phyloP scores from a whole-genome alignment of 495 filamentous ascomycete genomes.

The Friedmanniomyces endolithicus region DNA sequence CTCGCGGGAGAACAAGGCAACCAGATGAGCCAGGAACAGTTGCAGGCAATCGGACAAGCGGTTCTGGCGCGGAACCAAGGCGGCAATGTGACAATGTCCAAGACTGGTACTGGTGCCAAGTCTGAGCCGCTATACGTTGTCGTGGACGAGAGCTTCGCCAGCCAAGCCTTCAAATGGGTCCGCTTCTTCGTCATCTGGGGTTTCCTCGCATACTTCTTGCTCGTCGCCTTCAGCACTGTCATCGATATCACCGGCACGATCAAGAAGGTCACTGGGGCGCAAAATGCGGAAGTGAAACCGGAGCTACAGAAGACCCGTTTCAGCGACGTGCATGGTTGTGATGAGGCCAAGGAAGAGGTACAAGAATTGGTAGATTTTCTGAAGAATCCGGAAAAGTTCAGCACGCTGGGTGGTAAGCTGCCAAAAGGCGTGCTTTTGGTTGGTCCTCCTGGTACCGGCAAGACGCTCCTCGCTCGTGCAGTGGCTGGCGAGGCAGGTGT shows the following conservation, averaged over 20 bases:
- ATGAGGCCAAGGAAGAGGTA: slow-evolving; percentile 95
- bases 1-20: slow-evolving; percentile 8
- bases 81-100: slow-evolving; percentile 47
- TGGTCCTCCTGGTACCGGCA: slow-evolving; percentile 93
- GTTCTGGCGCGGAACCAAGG: slow-evolving; percentile 64
- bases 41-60: slow-evolving; percentile 79
- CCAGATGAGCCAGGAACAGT: slow-evolving; percentile 40
- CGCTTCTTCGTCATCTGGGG: slow-evolving; percentile 71
- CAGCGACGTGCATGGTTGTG: slow-evolving; percentile 89
- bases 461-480: slow-evolving; percentile 91
- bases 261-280: slow-evolving; percentile 59
- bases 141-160: slow-evolving; percentile 78
- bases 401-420: slow-evolving; percentile 81
- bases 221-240: slow-evolving; percentile 63
- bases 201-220: slow-evolving; percentile 57
- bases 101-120: slow-evolving; percentile 54
- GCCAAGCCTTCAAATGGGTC: slow-evolving; percentile 74
- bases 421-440: slow-evolving; percentile 94
- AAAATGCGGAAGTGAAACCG: slow-evolving; percentile 71
- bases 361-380: slow-evolving; percentile 95
- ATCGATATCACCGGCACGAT: slow-evolving; percentile 66
- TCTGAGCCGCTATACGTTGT: slow-evolving; percentile 81
- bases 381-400: slow-evolving; percentile 82
- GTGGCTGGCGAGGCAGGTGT: slow-evolving; percentile 96
- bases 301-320: slow-evolving; percentile 86